Evolutionary conservation across 768 basidiomycete species (phyloP).

Genomic region (Neoboletus subvelutipes): DNA sequence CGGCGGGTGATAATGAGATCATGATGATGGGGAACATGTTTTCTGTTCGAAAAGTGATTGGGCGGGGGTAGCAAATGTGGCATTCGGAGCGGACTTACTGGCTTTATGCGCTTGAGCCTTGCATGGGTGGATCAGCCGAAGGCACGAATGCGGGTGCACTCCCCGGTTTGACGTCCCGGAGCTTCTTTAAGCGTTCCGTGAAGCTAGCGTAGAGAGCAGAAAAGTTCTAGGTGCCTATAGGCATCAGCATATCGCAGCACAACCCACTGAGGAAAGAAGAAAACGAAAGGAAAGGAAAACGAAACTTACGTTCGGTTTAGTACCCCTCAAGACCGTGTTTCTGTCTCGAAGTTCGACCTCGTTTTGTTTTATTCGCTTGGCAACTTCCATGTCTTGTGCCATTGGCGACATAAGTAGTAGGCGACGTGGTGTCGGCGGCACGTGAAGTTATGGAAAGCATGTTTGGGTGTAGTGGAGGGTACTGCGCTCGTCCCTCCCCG

Average conservation of each 20-base stretch:
- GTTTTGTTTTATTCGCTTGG: constrained; percentile 74
- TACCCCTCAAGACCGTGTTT: constrained; percentile 79
- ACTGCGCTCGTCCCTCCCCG: constrained; percentile 17
- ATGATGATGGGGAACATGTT: constrained; percentile 92
- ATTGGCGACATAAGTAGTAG: constrained; percentile 81
- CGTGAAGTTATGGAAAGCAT: constrained; percentile 20
- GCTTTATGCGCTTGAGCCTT: constrained; percentile 72
- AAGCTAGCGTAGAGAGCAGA: constrained; percentile 62
- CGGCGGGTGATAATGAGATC: constrained; percentile 91
- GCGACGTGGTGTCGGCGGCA: constrained; percentile 38
- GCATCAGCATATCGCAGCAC: neutral
- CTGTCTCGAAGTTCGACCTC: constrained; percentile 83
- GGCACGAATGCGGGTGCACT: constrained; percentile 41
- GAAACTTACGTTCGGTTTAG: constrained; percentile 73
- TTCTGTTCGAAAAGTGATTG: constrained; percentile 37
- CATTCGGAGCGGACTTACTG: constrained; percentile 41
- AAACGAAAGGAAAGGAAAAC: too few species aligned
- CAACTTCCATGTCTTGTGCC: constrained; percentile 74
- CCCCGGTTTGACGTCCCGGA: constrained; percentile 64
- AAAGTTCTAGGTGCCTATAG: constrained; percentile 69
- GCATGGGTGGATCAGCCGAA: constrained; percentile 38
- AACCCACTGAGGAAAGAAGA: neutral
- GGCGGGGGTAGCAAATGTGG: neutral
- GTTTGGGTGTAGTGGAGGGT: constrained; percentile 25
- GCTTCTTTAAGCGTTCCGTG: constrained; percentile 74